These are phyloP conservation scores for Colletotrichum sp. DNA, from an alignment of 2,329 filamentous ascomycete species.

Conservation along the genomic window DNA sequence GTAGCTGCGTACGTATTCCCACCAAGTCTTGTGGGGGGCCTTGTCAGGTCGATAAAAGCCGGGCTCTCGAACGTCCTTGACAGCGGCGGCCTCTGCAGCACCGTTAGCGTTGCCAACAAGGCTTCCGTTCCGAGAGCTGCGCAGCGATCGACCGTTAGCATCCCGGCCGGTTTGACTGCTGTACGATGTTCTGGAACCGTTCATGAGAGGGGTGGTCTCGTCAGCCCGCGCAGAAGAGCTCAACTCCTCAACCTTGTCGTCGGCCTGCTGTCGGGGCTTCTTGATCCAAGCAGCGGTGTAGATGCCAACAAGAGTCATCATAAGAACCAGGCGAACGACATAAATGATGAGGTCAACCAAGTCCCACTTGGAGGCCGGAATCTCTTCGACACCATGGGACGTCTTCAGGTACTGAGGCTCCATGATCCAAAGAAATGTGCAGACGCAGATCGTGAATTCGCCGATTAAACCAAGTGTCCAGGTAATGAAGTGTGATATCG, in stretches of 20 bases:
- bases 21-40: constrained; percentile 89
- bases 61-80: constrained; percentile 64
- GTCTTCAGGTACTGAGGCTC: constrained; percentile 27
- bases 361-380: constrained; percentile 53
- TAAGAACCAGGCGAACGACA: constrained; percentile 69
- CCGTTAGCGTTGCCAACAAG: constrained; percentile 35
- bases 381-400: background rate
- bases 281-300: constrained; percentile 46
- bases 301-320: constrained; percentile 63
- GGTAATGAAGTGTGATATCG: constrained; percentile 76
- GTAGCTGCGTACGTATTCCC: constrained; percentile 93
- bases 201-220: constrained; percentile 70
- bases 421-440: constrained; percentile 70
- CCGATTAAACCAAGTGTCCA: constrained; percentile 78
- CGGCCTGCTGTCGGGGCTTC: constrained; percentile 43
- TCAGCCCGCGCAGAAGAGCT: constrained; percentile 35
- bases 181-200: constrained; percentile 40
- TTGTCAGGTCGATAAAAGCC: constrained; percentile 91
- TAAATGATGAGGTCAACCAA: constrained; percentile 70
- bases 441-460: constrained; percentile 74
- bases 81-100: constrained; percentile 45
- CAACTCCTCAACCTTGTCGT: constrained; percentile 43
- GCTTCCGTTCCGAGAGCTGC: constrained; percentile 23
- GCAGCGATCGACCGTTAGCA: constrained; percentile 14
- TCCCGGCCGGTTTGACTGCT: constrained; percentile 35